Conservation (phyloP, 164 flowering plant species). For the Malania oleifera region DNA sequence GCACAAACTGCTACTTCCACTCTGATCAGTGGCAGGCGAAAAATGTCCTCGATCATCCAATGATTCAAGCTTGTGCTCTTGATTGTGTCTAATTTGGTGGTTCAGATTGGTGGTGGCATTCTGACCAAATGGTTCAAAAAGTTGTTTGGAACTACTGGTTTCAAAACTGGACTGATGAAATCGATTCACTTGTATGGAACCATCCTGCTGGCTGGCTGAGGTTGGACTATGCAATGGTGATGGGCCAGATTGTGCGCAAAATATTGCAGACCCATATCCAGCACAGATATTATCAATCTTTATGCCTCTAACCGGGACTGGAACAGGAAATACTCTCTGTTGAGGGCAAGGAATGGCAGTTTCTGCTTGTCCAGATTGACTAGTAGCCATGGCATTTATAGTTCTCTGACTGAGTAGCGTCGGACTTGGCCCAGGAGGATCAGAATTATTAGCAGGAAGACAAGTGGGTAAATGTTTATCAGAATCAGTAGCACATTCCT, state of each 20-base stretch:
- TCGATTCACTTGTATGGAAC: constrained; percentile 17
- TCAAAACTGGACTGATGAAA: constrained; percentile 31
- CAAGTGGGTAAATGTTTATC: constrained; percentile 23
- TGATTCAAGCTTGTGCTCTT: constrained; percentile 27
- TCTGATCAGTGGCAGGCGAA: constrained; percentile 50
- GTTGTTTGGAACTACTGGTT: constrained; percentile 16
- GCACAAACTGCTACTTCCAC: constrained; percentile 51
- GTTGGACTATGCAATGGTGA: constrained; percentile 35
- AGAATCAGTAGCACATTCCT: constrained; percentile 21
- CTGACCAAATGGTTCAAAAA: constrained; percentile 17
- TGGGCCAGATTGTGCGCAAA: constrained; percentile 33
- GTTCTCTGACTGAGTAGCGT: constrained; percentile 19
- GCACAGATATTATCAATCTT: constrained; percentile 28
- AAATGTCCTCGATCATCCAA: constrained; percentile 33
- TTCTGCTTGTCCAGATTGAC: constrained; percentile 33
- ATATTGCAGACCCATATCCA: constrained; percentile 38
- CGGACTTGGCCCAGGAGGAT: constrained; percentile 15
- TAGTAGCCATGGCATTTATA: constrained; percentile 12
- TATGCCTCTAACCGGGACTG: constrained; percentile 37
- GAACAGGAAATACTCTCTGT: constrained; percentile 28
- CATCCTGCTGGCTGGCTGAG: constrained; percentile 29
- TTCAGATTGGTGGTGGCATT: constrained; percentile 18
- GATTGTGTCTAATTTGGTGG: constrained; percentile 19
- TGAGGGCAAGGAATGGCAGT: constrained; percentile 22
- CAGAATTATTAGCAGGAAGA: neutral